Percentiles rank a stretch among this genome's conserved stretches.
phyloP scores from a whole-genome alignment of 2,329 filamentous ascomycete genomes.

The Hymenoscyphus fructigenus region DNA sequence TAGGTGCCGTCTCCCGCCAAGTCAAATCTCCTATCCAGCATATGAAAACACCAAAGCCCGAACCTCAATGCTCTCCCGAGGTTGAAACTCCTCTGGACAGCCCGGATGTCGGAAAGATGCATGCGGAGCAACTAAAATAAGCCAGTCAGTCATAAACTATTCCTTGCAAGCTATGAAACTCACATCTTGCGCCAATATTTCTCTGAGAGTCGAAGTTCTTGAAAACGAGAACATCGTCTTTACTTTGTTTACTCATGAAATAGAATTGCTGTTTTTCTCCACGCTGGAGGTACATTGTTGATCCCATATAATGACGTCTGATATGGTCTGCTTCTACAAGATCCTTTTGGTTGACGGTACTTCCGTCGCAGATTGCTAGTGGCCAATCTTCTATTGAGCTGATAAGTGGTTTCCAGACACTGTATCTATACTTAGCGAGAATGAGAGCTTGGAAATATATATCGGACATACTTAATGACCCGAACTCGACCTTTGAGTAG shows the following conservation, averaged over 20 bases:
- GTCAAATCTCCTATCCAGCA: too few relatives aligned
- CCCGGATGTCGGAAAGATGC: background rate
- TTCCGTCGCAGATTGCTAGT: slow-evolving; percentile 19
- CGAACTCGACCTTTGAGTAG: background rate
- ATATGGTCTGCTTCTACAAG: slow-evolving; percentile 16
- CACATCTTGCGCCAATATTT: slow-evolving; percentile 6
- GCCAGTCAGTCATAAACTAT: background rate
- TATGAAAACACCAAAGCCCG: slow-evolving; percentile 1
- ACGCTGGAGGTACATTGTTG: slow-evolving; percentile 15
- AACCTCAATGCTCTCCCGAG: slow-evolving; percentile 1
- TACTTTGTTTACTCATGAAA: slow-evolving; percentile 11
- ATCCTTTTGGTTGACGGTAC: slow-evolving; percentile 8
- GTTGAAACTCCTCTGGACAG: background rate
- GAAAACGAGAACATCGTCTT: slow-evolving; percentile 17
- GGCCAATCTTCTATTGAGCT: slow-evolving; percentile 8
- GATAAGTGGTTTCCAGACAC: background rate
- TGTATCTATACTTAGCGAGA: background rate
- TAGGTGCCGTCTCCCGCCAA: too few relatives aligned
- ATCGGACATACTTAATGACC: background rate
- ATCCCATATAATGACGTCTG: slow-evolving; percentile 15
- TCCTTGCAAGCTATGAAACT: background rate
- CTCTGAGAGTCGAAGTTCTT: slow-evolving; percentile 14
- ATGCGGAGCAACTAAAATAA: background rate
- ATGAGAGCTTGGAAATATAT: background rate
- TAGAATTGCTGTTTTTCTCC: slow-evolving; percentile 11